Conservation (phyloP, 257 asterid genomes). For the Eustoma russellianum region DNA sequence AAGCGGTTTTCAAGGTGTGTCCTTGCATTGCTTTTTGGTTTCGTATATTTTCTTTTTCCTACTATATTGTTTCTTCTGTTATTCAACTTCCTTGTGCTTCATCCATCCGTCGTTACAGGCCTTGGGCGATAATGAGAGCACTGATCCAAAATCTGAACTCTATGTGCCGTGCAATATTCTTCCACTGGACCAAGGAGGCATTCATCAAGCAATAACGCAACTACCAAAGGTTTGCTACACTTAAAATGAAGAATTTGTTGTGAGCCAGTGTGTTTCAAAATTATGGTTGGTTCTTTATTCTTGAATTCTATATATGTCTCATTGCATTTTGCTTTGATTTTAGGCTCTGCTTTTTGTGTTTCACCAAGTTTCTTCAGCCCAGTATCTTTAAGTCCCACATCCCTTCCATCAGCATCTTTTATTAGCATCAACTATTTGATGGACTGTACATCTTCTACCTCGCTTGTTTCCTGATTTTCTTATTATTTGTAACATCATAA, state of each 20-base stretch:
- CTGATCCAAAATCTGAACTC: slow-evolving; percentile 49
- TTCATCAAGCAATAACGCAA: slow-evolving; percentile 87
- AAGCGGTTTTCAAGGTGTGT: slow-evolving; percentile 84
- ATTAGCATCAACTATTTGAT: too few relatives aligned
- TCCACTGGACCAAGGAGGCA: slow-evolving; percentile 89
- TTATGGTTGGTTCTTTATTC: slow-evolving; percentile 1
- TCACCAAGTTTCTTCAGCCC: slow-evolving; percentile 4
- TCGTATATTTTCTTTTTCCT: not conserved
- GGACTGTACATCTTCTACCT: too few relatives aligned
- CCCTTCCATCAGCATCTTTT: too few relatives aligned
- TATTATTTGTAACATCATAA: too few relatives aligned
- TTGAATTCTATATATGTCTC: slow-evolving; percentile 6
- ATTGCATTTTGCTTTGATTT: slow-evolving; percentile 6
- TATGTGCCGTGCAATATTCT: slow-evolving; percentile 77
- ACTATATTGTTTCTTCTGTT: slow-evolving; percentile 1
- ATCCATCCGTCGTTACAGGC: slow-evolving; percentile 31
- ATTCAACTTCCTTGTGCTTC: not conserved
- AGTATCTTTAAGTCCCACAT: not conserved
- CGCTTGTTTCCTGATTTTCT: too few relatives aligned
- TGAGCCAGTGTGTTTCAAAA: not conserved
- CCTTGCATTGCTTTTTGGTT: slow-evolving; percentile 4
- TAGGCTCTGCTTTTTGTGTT: too few relatives aligned
- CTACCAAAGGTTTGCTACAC: slow-evolving; percentile 74
- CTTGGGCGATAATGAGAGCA: slow-evolving; percentile 45
- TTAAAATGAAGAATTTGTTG: slow-evolving; percentile 5